These are phyloP conservation scores for Phalaenopsis aphrodite DNA, from an alignment of 106 monocot species.

Conservation along the genomic window DNA sequence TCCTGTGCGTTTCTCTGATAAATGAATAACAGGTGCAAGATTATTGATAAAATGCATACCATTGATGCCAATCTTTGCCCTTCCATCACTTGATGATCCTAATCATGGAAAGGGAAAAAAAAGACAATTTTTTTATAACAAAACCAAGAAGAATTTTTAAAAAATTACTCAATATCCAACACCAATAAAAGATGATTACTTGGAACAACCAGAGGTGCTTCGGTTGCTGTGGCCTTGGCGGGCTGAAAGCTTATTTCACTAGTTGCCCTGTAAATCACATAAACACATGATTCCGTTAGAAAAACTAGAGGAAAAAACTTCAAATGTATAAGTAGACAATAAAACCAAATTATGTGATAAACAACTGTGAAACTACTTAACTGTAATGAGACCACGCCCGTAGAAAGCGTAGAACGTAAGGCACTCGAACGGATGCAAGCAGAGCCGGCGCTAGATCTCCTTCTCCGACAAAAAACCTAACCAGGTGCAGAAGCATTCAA, in stretches of 20 bases:
- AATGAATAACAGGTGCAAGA: background rate
- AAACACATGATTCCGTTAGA: background rate
- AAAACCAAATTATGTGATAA: background rate
- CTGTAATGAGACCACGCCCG: constrained; percentile 13
- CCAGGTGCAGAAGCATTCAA: background rate
- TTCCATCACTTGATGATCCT: constrained; percentile 54
- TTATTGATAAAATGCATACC: constrained; percentile 22
- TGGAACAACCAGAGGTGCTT: constrained; percentile 59
- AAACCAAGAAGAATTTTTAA: background rate
- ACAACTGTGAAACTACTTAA: constrained; percentile 16
- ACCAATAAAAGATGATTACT: constrained; percentile 22
- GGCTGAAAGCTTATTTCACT: constrained; percentile 26
- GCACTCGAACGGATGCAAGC: constrained; percentile 11
- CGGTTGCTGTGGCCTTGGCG: constrained; percentile 56
- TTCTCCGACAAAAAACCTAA: constrained; percentile 1
- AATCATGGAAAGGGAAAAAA: constrained; percentile 8
- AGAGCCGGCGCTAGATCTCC: background rate
- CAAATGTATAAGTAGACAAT: background rate
- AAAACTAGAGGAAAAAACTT: background rate
- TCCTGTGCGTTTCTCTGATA: background rate
- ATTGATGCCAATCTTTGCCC: constrained; percentile 74
- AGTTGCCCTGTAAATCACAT: constrained; percentile 19
- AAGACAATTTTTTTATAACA: background rate
- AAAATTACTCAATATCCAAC: background rate
- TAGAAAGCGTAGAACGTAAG: constrained; percentile 13